Evolutionary conservation across 306 rosid genomes (phyloP).

Genomic region (Pyrus pyrifolia): DNA sequence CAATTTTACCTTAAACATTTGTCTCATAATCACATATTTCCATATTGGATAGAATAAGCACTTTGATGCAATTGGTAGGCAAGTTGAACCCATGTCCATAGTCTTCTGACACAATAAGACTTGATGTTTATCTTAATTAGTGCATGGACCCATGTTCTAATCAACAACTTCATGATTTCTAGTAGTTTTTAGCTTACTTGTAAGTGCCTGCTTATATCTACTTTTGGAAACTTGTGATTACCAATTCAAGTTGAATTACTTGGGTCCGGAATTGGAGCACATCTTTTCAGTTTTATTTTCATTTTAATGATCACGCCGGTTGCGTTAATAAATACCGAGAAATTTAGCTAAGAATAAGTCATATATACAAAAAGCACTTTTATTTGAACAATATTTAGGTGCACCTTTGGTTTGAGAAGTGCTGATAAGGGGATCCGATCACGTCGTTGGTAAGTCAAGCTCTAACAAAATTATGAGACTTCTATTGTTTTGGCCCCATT

Average conservation of each 20-base stretch:
- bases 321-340: too few species aligned
- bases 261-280: neutral
- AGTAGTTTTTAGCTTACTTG: neutral
- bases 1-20: too few species aligned
- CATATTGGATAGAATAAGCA: neutral
- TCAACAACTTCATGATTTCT: neutral
- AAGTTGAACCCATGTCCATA: neutral
- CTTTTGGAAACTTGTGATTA: neutral
- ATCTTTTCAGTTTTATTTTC: neutral
- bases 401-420: neutral
- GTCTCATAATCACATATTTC: too few species aligned
- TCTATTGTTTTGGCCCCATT: too few species aligned
- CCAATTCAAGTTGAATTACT: neutral
- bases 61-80: neutral
- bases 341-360: neutral
- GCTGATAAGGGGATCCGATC: accelerated
- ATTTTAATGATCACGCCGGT: too few species aligned
- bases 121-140: neutral
- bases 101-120: neutral
- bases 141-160: neutral
- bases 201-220: neutral
- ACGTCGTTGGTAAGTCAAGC: neutral
- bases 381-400: too few species aligned
- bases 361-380: too few species aligned
- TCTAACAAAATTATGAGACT: neutral